Percentiles rank a stretch among this genome's conserved stretches.
These are phyloP conservation scores for Angophora floribunda DNA, from an alignment of 345 rosid genomes.

Conservation along the genomic window DNA sequence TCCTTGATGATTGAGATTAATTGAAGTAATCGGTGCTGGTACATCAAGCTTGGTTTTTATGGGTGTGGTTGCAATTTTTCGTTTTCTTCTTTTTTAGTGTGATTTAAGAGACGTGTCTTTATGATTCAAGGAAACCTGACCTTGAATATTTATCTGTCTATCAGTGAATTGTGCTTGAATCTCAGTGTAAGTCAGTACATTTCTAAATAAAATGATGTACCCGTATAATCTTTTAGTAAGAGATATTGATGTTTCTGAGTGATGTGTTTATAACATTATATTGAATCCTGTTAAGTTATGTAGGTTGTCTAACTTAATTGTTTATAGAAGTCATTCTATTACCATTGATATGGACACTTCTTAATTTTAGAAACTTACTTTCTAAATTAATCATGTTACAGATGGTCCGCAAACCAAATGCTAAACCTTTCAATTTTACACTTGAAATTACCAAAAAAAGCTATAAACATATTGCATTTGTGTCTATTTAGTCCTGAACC, in stretches of 20 bases:
- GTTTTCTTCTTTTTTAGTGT: not conserved
- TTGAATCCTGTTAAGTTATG: not conserved
- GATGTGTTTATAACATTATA: too few relatives aligned
- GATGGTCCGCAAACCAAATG: not conserved
- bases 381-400: not conserved
- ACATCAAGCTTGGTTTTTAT: not conserved
- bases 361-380: not conserved
- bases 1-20: not conserved
- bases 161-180: not conserved
- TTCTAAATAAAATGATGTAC: too few relatives aligned
- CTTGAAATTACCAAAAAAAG: too few relatives aligned
- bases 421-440: not conserved
- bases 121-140: not conserved
- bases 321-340: not conserved
- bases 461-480: too few relatives aligned
- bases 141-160: not conserved
- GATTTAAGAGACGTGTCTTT: not conserved
- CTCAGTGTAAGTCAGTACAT: not conserved
- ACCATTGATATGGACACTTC: not conserved
- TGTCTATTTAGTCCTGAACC: fast-evolving
- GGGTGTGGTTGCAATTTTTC: not conserved
- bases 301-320: not conserved
- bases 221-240: too few relatives aligned
- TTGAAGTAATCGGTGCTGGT: not conserved
- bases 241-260: too few relatives aligned